Base-by-base conservation (phyloP, 805 yeast genomes). In the Candida wancherniae region DNA sequence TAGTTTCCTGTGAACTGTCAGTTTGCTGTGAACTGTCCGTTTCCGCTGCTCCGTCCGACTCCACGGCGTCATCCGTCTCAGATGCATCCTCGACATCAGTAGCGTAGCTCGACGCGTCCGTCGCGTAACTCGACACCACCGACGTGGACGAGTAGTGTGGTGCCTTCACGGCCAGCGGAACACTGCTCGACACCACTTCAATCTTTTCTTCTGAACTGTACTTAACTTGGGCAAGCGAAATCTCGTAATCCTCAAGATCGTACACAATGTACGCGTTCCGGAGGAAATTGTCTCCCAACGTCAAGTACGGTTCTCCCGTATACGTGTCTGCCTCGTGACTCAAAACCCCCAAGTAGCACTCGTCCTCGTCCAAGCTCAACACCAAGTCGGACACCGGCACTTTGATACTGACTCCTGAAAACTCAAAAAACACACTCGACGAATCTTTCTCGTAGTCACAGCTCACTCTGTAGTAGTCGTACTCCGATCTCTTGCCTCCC, bases 231-330 rank as follows among this genome's bases (percentile, higher is more conserved):
- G 77, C 82, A 47, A 80, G 40, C 3, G 82, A 74, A 22, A 81
- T 58, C 45, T 72, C 64, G 25, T 54, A 55, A 45, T 69, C 69
- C 15, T 75, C 83, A 31, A 77, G 55, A 52, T 81, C 82, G 53
- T 69, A 77, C n/a, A 77, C 84, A 16, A 75, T 67, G 50, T 79
- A 80, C 2, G 78, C 77, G 35, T 73, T 67, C 33, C 83, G 63
- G 41, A 82, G 55, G 49, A 81, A 71, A 24, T 71, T 67, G 48
- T 79, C 86, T 9, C 90, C 90, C 15, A 82, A 58, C 30, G 77
- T 63, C 13, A 57, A 39, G 33, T 27, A 20, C 14, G 69, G 64
- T 47, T 77, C 84, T 9, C 88, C 88, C 88, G 19, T 9, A n/a
- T 14, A 15, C 32, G 77, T 63, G 20, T 54, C 34, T 11, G 17